These are phyloP conservation scores for Astrothelium macrocarpum DNA, from an alignment of 495 filamentous ascomycete genomes.

Conservation along the genomic window DNA sequence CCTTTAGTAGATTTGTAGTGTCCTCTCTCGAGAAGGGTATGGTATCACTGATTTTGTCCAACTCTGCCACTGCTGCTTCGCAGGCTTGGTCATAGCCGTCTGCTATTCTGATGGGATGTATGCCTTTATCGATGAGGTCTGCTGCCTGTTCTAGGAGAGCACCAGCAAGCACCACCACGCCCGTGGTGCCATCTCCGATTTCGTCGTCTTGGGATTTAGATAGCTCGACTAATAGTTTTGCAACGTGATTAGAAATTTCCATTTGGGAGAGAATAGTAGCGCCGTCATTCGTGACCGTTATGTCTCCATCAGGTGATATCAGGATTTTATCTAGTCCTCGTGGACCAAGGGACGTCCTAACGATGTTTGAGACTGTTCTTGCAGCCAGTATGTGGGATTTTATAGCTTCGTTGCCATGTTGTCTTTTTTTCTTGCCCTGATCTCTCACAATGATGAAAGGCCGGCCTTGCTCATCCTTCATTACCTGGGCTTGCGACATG, in stretches of 20 bases:
- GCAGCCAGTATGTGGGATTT: slow-evolving; percentile 97
- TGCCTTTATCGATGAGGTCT: slow-evolving; percentile 98
- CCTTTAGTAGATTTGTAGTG: slow-evolving; percentile 76
- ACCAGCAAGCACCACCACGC: slow-evolving; percentile 92
- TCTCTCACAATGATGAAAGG: slow-evolving; percentile 98
- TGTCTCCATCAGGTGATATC: slow-evolving; percentile 97
- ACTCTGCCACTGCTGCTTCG: slow-evolving; percentile 84
- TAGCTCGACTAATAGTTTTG: slow-evolving; percentile 92
- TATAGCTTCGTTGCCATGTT: slow-evolving; percentile 91
- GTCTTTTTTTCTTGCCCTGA: slow-evolving; percentile 96
- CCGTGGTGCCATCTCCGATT: slow-evolving; percentile 97
- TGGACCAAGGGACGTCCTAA: slow-evolving; percentile 93
- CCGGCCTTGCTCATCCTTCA: slow-evolving; percentile 90
- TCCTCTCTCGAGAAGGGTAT: slow-evolving; percentile 73
- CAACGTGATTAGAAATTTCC: slow-evolving; percentile 98
- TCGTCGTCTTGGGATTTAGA: slow-evolving; percentile 99
- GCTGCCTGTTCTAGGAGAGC: slow-evolving; percentile 95
- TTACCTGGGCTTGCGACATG: slow-evolving; percentile 49
- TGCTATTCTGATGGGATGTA: slow-evolving; percentile 95
- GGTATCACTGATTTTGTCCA: slow-evolving; percentile 85
- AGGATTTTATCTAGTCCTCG: slow-evolving; percentile 98
- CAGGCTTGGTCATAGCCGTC: slow-evolving; percentile 97
- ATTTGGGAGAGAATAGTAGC: slow-evolving; percentile 96
- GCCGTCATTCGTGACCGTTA: slow-evolving; percentile 98
- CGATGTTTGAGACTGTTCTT: slow-evolving; percentile 89